A percentile compares a stretch with the other conserved stretches of the same genome.
These are phyloP conservation scores for Talaromyces amestolkiae DNA, from an alignment of 2,329 filamentous ascomycete genomes.

Conservation along the genomic window DNA sequence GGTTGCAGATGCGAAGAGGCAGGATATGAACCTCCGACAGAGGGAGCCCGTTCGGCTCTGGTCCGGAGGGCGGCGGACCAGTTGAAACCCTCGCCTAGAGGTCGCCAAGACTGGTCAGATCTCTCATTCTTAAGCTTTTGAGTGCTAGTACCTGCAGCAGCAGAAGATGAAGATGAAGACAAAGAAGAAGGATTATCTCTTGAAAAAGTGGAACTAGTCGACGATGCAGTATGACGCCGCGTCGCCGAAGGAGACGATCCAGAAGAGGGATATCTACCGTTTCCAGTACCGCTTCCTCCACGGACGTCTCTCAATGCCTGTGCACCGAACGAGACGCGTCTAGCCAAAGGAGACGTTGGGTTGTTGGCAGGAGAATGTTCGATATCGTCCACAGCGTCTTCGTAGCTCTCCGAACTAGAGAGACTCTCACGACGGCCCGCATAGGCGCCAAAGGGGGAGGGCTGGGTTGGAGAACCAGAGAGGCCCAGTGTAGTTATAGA, in stretches of 20 bases:
- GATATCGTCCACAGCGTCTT: conserved; percentile 61
- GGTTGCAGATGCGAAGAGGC: conserved; percentile 34
- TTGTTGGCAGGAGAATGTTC: conserved; percentile 59
- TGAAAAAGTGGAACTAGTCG: conserved; percentile 24
- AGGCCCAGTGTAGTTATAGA: conserved; percentile 72
- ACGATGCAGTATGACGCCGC: conserved; percentile 29
- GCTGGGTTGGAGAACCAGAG: conserved; percentile 66
- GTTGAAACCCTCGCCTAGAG: conserved; percentile 87
- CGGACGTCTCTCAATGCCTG: conserved; percentile 72
- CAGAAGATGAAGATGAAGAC: conserved; percentile 36
- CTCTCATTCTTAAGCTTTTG: conserved; percentile 36
- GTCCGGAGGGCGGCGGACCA: conserved; percentile 94
- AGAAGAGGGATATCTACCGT: conserved; percentile 57
- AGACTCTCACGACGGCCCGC: conserved; percentile 63
- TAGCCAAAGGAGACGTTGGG: conserved; percentile 66
- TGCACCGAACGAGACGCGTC: conserved; percentile 86
- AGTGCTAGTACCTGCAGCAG: conserved; percentile 39
- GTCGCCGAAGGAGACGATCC: conserved; percentile 26
- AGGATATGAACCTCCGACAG: conserved; percentile 36
- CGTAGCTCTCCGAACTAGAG: conserved; percentile 57
- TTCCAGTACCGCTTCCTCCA: conserved; percentile 59
- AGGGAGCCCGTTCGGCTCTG: conserved; percentile 75
- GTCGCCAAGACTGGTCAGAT: conserved; percentile 45
- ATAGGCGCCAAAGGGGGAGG: conserved; percentile 51
- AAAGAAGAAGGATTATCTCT: conserved; percentile 30